Evolutionary conservation across 2,329 filamentous ascomycete genomes (phyloP), one percentile per base, ranked within the genome.

Genomic region (Colletotrichum gloeosporioides): DNA sequence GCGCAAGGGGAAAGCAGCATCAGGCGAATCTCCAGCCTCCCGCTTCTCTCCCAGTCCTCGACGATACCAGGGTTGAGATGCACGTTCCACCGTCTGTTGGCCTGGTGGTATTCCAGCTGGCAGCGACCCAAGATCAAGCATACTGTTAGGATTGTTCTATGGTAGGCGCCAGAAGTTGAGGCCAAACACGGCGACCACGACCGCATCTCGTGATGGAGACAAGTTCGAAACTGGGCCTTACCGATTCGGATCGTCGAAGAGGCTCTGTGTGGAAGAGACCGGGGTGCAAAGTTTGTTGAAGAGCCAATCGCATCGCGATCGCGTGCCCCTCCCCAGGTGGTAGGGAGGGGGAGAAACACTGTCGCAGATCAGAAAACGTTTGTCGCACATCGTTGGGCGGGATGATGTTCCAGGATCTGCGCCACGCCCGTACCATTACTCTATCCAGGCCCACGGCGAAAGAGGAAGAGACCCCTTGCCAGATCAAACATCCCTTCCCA

Each of bases 351-450:
- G 39, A 65, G 70, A 76, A 73, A 69, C 69, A 68, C 44, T 31
- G 74, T 73, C 74, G 70, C 70, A 76, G 64, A 69, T 76, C 73
- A 61, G 70, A 61, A 73, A 73, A 73, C 57, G 22, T 73, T 76
- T 73, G 73, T 65, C 32, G 57, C 73, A 69, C 70, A 69, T 73
- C 70, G 63, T 53, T 69, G 64, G 39, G 70, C 53, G 57, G 27
- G 68, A 70, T 36, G 55, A 64, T 49, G 69, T 76, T 73, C 70
- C 73, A 76, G 64, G 64, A 73, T 69, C 70, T 76, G 70, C 74
- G 74, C 74, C 74, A 76, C 74, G 32, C 18, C 63, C 55, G 36
- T 53, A 49, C 71, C 63, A n/a, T 36, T 16, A 25, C 31, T 57
- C 44, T 39, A 16, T 31, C 55, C 27, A 49, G 57, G 13, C 57